Evolutionary conservation across 2,329 filamentous ascomycete genomes (phyloP), one percentile per base, ranked within the genome.

Genomic region (Sporothrix globosa): DNA sequence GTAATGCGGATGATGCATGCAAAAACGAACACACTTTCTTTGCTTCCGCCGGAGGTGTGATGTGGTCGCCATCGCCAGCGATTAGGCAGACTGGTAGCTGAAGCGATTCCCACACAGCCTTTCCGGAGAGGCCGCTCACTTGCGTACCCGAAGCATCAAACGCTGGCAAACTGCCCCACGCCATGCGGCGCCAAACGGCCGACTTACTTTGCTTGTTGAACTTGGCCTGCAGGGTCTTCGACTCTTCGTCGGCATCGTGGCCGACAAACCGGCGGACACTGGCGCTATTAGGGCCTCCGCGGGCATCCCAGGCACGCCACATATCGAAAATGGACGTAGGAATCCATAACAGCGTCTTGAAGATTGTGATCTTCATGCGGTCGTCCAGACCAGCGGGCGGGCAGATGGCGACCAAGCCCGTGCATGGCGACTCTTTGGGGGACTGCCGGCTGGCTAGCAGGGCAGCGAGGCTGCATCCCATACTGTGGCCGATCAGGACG

Each of bases 171-270:
- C 85, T 84, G 0, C 93, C 92, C 78, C 85, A 88, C 0, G 90
- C 89, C 88, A 97, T 93, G 52, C 93, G 88, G 74, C 91, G 88
- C 86, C 92, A 97, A 0, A 96, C 92, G 0, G 90, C 85, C 0
- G 93, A 96, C 74, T 86, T 88, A 73, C 92, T 97, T 78, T 97
- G 93, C 71, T 86, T 85, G 78, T 98, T 98, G 81, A 90, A 95
- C 3, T 86, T 86, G 70, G 90, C 79, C 78, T 95, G 92, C 48
- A 93, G 82, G 70, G 84, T 83, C 76, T 88, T 89, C 1, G 90
- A 86, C 74, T 92, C 87, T 3, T 83, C 79, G 54, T 92, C 90
- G 0, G 90, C 89, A 48, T 85, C 84, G 1, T 83, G 78, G 4
- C 92, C 92, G 10, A 92, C 90, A 77, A 97, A 95, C 19, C 94